Evolutionary conservation across 129 eudicot genomes (phyloP), one percentile per base, ranked within the genome.

Genomic region (Cynara cardunculus): DNA sequence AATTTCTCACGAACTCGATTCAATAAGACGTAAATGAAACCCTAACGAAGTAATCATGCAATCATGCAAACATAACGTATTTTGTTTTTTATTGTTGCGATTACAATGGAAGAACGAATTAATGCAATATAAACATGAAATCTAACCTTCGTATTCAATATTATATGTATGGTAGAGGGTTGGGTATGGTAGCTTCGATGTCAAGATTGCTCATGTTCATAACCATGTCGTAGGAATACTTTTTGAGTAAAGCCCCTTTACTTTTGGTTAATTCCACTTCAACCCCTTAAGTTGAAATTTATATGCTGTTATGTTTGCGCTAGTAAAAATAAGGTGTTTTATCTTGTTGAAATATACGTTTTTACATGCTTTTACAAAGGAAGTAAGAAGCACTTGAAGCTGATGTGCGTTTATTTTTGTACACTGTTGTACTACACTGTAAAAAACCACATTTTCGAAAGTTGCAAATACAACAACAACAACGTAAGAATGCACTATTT

Each of bases 151-250:
- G 11, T 66, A 78, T 78, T 32, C 24, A 64, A 32, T 76, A 62
- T 76, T 26, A 25, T 62, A 73, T 64, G 44, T 32, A 41, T 81
- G 73, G 72, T 64, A 72, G 74, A 62, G 64, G 66, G 84, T 72
- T 66, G 25, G 22, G 35, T 71, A 85, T 62, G 88, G 74, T 84
- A 59, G 82, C 88, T 89, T 85, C 75, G 80, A 84, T 69, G 69
- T 76, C 84, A 89, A 83, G 90, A 84, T 76, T 79, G 74, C 78
- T 74, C 22, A 46, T 82, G 77, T 30, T 34, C 34, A 74, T 71
- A 37, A 75, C 74, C 41, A 68, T 28, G 80, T 62, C 34, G 39
- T 72, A 76, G 61, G 78, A 37, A 80, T 68, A 83, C 77, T 62
- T 69, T 78, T 34, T 26, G 76, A 19, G 39, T 64, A 72, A 80